Conservation (phyloP, 1,139 yeast genomes). For the Torulaspora pretoriensis region DNA sequence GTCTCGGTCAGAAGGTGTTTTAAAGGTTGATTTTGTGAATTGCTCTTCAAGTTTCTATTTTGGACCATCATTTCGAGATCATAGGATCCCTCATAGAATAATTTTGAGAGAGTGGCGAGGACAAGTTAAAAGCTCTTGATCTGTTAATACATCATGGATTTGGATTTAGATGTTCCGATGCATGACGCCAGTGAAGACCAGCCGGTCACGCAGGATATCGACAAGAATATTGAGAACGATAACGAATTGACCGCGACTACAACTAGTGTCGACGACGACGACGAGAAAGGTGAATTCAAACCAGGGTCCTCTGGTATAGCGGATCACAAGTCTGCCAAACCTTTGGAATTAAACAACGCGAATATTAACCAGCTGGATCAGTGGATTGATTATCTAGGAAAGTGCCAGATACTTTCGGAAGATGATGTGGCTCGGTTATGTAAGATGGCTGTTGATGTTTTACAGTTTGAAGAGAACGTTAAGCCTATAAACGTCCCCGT, state of each 20-base stretch:
- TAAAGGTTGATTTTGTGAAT: neutral
- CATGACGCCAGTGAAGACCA: constrained; percentile 59
- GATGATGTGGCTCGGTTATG: constrained; percentile 75
- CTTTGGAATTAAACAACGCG: constrained; percentile 36
- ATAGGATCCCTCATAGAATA: neutral
- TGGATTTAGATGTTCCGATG: constrained; percentile 68
- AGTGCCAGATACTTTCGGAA: constrained; percentile 80
- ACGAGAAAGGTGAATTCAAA: constrained; percentile 21
- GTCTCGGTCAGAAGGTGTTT: neutral
- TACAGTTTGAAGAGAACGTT: constrained; percentile 80
- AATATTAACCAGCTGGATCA: constrained; percentile 69
- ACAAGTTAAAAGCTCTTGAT: neutral
- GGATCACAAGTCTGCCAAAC: constrained; percentile 38
- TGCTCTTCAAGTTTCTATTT: neutral
- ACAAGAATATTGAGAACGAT: constrained; percentile 22
- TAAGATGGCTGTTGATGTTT: constrained; percentile 81
- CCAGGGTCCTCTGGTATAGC: constrained; percentile 30
- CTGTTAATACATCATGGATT: constrained; percentile 44
- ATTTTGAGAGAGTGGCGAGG: neutral
- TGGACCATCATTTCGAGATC: neutral
- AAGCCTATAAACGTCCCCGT: constrained; percentile 90
- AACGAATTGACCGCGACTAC: constrained; percentile 12
- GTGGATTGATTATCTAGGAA: constrained; percentile 76
- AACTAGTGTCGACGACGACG: constrained; percentile 9
- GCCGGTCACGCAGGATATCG: constrained; percentile 35